Percentiles rank a stretch among this genome's conserved stretches.
These are phyloP conservation scores for Symbiodinium natans DNA, from an alignment of 73 alveolate species.

Conservation along the genomic window DNA sequence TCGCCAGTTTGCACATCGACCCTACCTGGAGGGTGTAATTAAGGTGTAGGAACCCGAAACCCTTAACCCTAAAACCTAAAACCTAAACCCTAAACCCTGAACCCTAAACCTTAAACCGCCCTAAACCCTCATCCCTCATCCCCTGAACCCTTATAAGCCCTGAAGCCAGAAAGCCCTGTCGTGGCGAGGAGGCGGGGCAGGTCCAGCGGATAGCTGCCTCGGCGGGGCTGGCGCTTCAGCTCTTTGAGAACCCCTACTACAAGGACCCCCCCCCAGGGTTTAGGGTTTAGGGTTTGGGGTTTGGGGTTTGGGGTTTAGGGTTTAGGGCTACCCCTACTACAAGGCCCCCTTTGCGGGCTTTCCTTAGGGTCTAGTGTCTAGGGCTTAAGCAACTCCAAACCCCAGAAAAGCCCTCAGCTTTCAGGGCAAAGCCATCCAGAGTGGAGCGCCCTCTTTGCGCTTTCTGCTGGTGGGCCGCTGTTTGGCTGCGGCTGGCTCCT, in stretches of 20 bases:
- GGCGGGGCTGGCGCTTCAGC: not conserved
- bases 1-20: too few relatives aligned
- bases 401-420: not conserved
- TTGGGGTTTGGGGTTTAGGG: not conserved
- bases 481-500: not conserved
- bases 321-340: not conserved
- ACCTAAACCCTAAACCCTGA: not conserved
- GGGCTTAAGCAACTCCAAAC: not conserved
- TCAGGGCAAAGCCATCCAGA: not conserved
- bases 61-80: too few relatives aligned
- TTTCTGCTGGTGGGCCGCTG: not conserved
- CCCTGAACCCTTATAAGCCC: not conserved
- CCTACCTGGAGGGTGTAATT: too few relatives aligned
- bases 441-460: not conserved
- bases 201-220: not conserved
- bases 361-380: too few relatives aligned
- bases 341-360: too few relatives aligned
- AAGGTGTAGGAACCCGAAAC: too few relatives aligned
- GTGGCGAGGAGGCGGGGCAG: slow-evolving; percentile 28
- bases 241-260: slow-evolving; percentile 55
- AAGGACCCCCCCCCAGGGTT: not conserved
- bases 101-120: not conserved
- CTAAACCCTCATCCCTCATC: not conserved
- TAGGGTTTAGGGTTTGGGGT: not conserved
- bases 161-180: not conserved